Conservation (phyloP, 2,329 filamentous ascomycete species). For the Raffaelea arxii region DNA sequence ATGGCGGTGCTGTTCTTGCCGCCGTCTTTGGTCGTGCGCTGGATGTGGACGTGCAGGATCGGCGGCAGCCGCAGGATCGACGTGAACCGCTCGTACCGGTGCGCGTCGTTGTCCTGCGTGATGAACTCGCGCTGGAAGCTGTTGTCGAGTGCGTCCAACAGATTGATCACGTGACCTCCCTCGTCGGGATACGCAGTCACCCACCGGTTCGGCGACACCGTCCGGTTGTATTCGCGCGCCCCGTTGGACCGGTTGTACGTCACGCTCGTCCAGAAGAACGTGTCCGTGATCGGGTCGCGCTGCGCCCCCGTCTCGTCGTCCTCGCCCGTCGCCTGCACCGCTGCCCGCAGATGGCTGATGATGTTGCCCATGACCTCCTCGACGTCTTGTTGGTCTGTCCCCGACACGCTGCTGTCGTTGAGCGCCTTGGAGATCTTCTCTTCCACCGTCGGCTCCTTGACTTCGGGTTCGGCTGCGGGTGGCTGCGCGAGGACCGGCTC, state of each 20-base stretch:
- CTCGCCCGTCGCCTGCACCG: constrained; percentile 61
- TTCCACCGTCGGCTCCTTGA: constrained; percentile 26
- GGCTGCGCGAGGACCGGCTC: no score
- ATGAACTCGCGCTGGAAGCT: constrained; percentile 75
- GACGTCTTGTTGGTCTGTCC: constrained; percentile 79
- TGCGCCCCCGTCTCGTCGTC: constrained; percentile 61
- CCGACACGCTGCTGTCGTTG: constrained; percentile 36
- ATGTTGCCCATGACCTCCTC: constrained; percentile 93
- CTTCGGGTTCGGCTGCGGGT: no score
- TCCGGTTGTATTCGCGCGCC: constrained; percentile 28
- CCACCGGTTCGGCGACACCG: constrained; percentile 48
- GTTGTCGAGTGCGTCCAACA: constrained; percentile 78
- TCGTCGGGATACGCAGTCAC: constrained; percentile 50
- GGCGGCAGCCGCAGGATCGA: constrained; percentile 71
- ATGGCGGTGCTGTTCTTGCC: constrained; percentile 72
- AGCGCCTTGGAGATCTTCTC: constrained; percentile 34
- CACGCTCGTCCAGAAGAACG: constrained; percentile 53
- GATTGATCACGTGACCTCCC: constrained; percentile 40
- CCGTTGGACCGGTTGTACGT: constrained; percentile 48
- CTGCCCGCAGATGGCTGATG: constrained; percentile 80
- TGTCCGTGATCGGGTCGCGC: constrained; percentile 66
- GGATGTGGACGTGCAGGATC: constrained; percentile 80
- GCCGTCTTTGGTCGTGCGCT: constrained; percentile 65
- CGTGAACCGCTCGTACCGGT: constrained; percentile 47
- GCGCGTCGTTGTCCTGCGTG: constrained; percentile 54